These are phyloP conservation scores for Kuraishia molischiana DNA, from an alignment of 805 yeast species.

Conservation along the genomic window DNA sequence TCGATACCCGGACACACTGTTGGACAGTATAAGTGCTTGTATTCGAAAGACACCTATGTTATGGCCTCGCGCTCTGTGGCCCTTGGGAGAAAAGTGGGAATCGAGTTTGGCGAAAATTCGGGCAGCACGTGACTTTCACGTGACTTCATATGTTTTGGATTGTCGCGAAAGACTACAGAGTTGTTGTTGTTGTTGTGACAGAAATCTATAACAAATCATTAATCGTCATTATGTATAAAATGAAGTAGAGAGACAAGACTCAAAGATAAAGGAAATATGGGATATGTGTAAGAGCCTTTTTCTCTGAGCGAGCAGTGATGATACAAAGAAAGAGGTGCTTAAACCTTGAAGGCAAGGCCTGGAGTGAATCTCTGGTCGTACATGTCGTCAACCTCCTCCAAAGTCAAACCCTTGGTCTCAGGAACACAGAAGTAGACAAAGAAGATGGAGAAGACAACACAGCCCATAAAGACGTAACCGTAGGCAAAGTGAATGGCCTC, in stretches of 20 bases:
- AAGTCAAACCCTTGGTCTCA: slow-evolving; percentile 58
- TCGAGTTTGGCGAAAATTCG: not conserved
- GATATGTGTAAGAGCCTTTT: no score
- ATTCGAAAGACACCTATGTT: no score
- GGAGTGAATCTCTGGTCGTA: slow-evolving; percentile 17
- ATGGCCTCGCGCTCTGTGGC: not conserved
- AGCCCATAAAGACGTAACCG: slow-evolving; percentile 44
- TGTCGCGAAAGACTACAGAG: no score
- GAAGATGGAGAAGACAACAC: slow-evolving; percentile 44
- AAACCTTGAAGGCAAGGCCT: slow-evolving; percentile 1
- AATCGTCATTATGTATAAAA: not conserved
- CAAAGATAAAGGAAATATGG: no score
- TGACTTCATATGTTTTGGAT: no score
- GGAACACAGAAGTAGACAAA: slow-evolving; percentile 47
- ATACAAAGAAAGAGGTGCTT: not conserved
- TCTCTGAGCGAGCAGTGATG: no score
- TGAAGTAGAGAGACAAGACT: no score
- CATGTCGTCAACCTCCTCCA: slow-evolving; percentile 60
- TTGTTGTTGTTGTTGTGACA: not conserved
- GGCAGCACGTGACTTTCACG: not conserved
- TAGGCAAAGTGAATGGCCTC: slow-evolving; percentile 38
- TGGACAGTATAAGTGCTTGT: no score
- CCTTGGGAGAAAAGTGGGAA: not conserved
- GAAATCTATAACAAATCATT: not conserved
- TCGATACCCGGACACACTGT: no score